A percentile compares a stretch with the other conserved stretches of the same genome.
These are phyloP conservation scores for Cylindrotheca closterium DNA, from an alignment of 108 stramenopile species.

Conservation along the genomic window DNA sequence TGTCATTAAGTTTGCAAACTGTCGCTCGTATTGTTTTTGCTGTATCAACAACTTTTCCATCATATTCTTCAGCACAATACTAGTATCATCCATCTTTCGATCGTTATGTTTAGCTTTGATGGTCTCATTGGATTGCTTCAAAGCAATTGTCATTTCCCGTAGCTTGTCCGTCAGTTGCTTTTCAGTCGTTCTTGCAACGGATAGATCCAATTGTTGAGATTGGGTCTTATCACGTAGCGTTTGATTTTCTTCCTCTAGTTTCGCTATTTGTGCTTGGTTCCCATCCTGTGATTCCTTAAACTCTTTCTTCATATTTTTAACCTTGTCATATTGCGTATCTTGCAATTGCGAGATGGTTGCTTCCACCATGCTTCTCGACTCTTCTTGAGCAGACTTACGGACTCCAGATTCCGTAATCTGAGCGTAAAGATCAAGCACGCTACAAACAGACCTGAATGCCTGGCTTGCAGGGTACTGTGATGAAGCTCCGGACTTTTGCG, in stretches of 20 bases:
- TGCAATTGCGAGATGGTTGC: slow-evolving; percentile 29
- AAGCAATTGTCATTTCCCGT: background rate
- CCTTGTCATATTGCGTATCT: slow-evolving; percentile 25
- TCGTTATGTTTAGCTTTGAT: background rate
- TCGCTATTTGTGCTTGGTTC: slow-evolving; percentile 3
- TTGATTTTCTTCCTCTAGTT: slow-evolving; percentile 13
- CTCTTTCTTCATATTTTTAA: slow-evolving; percentile 23
- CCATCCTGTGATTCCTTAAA: slow-evolving; percentile 17
- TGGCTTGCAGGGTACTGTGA: slow-evolving; percentile 32
- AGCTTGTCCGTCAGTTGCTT: slow-evolving; percentile 18
- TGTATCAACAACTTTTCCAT: slow-evolving; percentile 22
- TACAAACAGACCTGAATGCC: slow-evolving; percentile 35
- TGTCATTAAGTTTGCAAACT: slow-evolving; percentile 14
- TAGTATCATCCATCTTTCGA: background rate
- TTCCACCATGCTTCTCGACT: slow-evolving; percentile 18
- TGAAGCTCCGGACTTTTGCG: background rate
- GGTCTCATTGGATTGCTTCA: slow-evolving; percentile 21
- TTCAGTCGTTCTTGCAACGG: slow-evolving; percentile 1
- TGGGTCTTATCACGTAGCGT: slow-evolving; percentile 5
- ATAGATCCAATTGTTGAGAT: slow-evolving; percentile 1
- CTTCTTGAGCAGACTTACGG: slow-evolving; percentile 17
- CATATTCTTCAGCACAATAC: slow-evolving; percentile 14
- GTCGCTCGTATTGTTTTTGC: slow-evolving; percentile 22
- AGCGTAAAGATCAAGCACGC: slow-evolving; percentile 42
- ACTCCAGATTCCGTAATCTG: slow-evolving; percentile 44